Evolutionary conservation across 305 asterid genomes (phyloP), one percentile per base, ranked within the genome.

Genomic region (Solanum hybrid): DNA sequence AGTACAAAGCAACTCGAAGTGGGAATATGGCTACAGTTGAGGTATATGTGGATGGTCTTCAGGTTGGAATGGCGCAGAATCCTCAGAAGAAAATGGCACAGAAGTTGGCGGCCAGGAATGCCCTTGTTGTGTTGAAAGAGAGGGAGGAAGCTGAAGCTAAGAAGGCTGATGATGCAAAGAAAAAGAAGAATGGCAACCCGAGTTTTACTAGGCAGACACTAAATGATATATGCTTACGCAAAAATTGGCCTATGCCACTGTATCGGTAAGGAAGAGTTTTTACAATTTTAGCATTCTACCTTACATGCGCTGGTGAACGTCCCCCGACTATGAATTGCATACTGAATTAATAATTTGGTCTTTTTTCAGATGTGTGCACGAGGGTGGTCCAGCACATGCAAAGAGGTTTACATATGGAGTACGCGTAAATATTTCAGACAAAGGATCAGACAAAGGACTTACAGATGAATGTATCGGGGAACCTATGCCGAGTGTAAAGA

Each of bases 311-410:
- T 38, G 69, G 29, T 35, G 71, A 56, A 88, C 13, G 13, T 32
- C 17, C 69, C 22, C 12, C 9, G 45, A 56, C 45, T 84, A 15
- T 27, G 66, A 37, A 36, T 87, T 31, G 85, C 14, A 29, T 32
- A 51, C 66, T 80, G 80, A 88, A 79, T 56, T 51, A 71, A 35
- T 75, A 69, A n/a, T 66, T 34, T 69, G 89, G 13, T 42, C 78
- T 24, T 72, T 79, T 82, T 86, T 78, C 84, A 97, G 99, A 92
- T 94, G 99, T 87, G 92, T 96, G 66, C 92, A 92, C 4, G 99
- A 96, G 93, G 99, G 99, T 27, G 99, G 99, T 42, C 99, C 99
- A 29, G 99, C 99, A 86, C 99, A 97, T 89, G 99, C 99, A 2
- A 97, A 96, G 93, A 94, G 95, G 93, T 97, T 97, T 89, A 97